A percentile compares a stretch with the other conserved stretches of the same genome.
These are phyloP conservation scores for Neurospora tetrasperma DNA, from an alignment of 495 filamentous ascomycete species.

Conservation along the genomic window DNA sequence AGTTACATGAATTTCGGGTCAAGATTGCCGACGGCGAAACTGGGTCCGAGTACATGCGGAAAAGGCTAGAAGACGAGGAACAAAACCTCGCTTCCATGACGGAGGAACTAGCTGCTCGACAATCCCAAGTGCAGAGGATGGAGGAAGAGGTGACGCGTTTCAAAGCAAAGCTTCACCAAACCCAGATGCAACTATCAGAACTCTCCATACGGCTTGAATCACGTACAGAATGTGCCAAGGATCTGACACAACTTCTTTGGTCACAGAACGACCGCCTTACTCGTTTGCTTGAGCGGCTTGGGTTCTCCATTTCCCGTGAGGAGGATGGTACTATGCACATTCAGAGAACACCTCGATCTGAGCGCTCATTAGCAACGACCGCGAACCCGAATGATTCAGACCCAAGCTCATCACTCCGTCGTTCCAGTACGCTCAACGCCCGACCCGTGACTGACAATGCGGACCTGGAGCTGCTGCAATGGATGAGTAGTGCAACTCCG, in stretches of 20 bases:
- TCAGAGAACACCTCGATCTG: slow-evolving; percentile 60
- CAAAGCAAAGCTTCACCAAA: slow-evolving; percentile 44
- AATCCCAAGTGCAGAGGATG: slow-evolving; percentile 52
- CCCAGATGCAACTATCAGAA: slow-evolving; percentile 40
- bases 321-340: slow-evolving; percentile 59
- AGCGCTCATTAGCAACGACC: slow-evolving; percentile 31
- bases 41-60: slow-evolving; percentile 63
- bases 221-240: slow-evolving; percentile 59
- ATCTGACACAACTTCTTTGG: slow-evolving; percentile 72
- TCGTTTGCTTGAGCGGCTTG: slow-evolving; percentile 72
- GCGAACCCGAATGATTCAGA: slow-evolving; percentile 47
- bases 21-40: slow-evolving; percentile 70
- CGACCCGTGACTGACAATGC: slow-evolving; percentile 32
- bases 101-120: slow-evolving; percentile 54
- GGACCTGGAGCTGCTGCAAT: slow-evolving; percentile 61
- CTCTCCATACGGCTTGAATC: slow-evolving; percentile 45
- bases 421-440: slow-evolving; percentile 33
- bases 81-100: slow-evolving; percentile 47
- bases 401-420: slow-evolving; percentile 48
- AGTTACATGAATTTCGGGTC: slow-evolving; percentile 52
- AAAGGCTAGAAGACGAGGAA: slow-evolving; percentile 61
- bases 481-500: slow-evolving; percentile 60
- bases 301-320: slow-evolving; percentile 67
- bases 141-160: slow-evolving; percentile 56
- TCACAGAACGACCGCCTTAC: slow-evolving; percentile 65